These are phyloP conservation scores for Detonula confervacea DNA, from an alignment of 352 stramenopile genomes.

Conservation along the genomic window DNA sequence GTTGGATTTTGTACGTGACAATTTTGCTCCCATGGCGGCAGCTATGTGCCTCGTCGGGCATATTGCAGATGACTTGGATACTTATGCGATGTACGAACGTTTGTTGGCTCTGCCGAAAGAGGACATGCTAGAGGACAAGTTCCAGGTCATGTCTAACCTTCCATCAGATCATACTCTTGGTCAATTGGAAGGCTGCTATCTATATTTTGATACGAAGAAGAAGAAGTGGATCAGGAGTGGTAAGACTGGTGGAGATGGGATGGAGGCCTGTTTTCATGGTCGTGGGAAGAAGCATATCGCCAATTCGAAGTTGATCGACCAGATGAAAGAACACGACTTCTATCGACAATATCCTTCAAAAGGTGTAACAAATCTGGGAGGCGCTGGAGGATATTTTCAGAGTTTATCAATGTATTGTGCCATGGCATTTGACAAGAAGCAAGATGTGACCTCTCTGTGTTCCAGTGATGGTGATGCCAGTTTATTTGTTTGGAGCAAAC, in stretches of 20 bases:
- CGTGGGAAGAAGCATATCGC: slow-evolving; percentile 6
- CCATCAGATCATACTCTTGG: too few species aligned
- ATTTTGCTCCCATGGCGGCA: slow-evolving; percentile 11
- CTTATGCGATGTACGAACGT: neutral
- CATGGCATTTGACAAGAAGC: neutral
- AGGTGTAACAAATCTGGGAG: neutral
- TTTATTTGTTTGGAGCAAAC: slow-evolving; percentile 8
- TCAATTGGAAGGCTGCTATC: slow-evolving; percentile 20
- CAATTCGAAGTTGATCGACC: neutral
- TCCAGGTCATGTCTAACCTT: neutral
- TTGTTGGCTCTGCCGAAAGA: neutral
- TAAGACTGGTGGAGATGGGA: neutral
- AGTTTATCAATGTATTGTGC: slow-evolving; percentile 17
- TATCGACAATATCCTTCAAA: neutral
- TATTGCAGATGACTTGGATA: slow-evolving; percentile 5
- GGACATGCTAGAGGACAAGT: too few species aligned
- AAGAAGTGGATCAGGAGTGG: slow-evolving; percentile 24
- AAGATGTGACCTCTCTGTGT: neutral
- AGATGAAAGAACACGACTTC: slow-evolving; percentile 3
- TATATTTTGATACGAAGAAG: slow-evolving; percentile 16
- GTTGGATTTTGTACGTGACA: slow-evolving; percentile 9
- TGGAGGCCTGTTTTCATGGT: neutral
- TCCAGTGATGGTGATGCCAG: neutral
- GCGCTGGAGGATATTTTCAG: slow-evolving; percentile 6
- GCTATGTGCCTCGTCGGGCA: slow-evolving; percentile 16